Conservation (phyloP, 73 alveolate species). For the Paramecium biaurelia region DNA sequence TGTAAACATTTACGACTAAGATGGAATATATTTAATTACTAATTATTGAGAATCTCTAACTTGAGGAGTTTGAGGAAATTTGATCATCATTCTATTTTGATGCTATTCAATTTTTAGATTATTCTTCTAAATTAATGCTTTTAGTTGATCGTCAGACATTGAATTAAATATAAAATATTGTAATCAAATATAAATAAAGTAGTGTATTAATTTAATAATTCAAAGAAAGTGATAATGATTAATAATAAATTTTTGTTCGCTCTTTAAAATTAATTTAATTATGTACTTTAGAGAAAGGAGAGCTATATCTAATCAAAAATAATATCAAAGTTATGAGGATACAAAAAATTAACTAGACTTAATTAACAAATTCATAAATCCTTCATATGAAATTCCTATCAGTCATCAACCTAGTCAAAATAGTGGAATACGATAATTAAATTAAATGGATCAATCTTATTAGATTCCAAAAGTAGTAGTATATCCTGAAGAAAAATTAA, state of each 20-base stretch:
- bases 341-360: background rate
- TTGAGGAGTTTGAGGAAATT: background rate
- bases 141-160: background rate
- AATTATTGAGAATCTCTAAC: background rate
- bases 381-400: background rate
- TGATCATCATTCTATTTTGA: background rate
- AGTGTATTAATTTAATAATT: background rate
- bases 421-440: background rate
- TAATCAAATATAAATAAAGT: background rate
- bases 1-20: background rate
- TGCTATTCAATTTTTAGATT: background rate
- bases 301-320: background rate
- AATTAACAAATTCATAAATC: background rate
- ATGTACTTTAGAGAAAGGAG: background rate
- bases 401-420: background rate
- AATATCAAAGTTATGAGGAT: background rate
- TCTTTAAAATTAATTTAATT: background rate
- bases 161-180: background rate
- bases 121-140: background rate
- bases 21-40: background rate
- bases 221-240: background rate
- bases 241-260: background rate
- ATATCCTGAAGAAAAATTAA: background rate
- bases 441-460: background rate
- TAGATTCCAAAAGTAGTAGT: background rate